Evolutionary conservation across 1,284 basidiomycete species (phyloP), one percentile per base, ranked within the genome.

Genomic region (Cryptococcus sp.): DNA sequence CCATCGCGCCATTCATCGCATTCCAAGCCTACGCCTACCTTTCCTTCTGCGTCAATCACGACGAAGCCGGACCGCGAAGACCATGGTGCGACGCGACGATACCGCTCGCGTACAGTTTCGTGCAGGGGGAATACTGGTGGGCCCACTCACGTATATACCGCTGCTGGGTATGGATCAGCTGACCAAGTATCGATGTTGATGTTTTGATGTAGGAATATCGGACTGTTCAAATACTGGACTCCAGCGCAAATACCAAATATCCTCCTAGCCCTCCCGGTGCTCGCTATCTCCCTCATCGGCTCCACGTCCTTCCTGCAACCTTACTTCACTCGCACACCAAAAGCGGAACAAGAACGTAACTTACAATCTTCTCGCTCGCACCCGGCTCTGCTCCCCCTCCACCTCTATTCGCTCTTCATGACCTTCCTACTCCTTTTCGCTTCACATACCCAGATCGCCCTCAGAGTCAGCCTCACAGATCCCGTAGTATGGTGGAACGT

Each of bases 401-500:
- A 57, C 58, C 64, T 82, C 16, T 86, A 93, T 65, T 85, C 88
- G 20, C 71, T 86, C 17, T 65, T 84, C 38, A 79, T 90, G 50
- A 82, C 84, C 7, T 71, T 82, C 27, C 79, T 89, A 19, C 81
- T 98, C 20, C 80, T 94, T 10, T 85, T 94, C 69, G 83, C 85
- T 5, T 89, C 93, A 0, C 92, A 99, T 70, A 89, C 89, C 0
- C 95, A 99, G 73, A 98, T 98, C 63, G 82, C 88, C 1, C 84
- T 99, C 2, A 87, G 95, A 3, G 81, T 91, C 13, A 85, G 88
- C 10, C 84, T 88, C 0, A 85, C 89, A 0, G 83, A 93, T 76
- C 94, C 94, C 0, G 80, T 88, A 48, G 80, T 88, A 0, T 93
- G 92, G 77, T 97, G 93, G 93, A 87, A 85, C 15, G 86, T 87